Evolutionary conservation across 495 filamentous ascomycete genomes (phyloP).

Genomic region (Parathielavia hyrcaniae): DNA sequence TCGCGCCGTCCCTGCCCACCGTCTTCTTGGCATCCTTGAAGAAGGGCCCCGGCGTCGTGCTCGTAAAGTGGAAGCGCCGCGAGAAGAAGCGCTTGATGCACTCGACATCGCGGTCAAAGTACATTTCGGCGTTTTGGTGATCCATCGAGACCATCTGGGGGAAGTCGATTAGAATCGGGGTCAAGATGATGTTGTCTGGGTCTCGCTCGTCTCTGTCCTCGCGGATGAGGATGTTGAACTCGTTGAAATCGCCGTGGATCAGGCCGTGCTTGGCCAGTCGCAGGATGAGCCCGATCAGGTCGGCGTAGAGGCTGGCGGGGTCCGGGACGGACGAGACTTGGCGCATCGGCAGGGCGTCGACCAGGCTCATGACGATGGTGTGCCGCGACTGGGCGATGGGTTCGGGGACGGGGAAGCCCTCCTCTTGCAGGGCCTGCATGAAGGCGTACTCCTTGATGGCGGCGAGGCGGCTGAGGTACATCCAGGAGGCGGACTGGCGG

Average conservation of each 20-base stretch:
- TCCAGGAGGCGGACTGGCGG: constrained; percentile 70
- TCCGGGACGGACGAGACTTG: constrained; percentile 75
- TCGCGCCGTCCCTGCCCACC: constrained; percentile 56
- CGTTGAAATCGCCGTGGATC: constrained; percentile 98
- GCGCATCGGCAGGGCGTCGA: constrained; percentile 83
- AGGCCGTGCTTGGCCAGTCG: constrained; percentile 78
- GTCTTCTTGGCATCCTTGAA: constrained; percentile 75
- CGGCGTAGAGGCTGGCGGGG: constrained; percentile 73
- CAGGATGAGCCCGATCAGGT: constrained; percentile 82
- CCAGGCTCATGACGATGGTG: constrained; percentile 87
- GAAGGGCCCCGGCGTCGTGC: constrained; percentile 74
- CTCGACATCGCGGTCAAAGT: constrained; percentile 89
- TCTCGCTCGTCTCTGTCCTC: constrained; percentile 49
- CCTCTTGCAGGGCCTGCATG: constrained; percentile 75
- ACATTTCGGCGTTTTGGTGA: constrained; percentile 85
- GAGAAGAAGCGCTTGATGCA: constrained; percentile 93
- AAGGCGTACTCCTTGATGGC: constrained; percentile 89
- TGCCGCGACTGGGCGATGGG: constrained; percentile 83
- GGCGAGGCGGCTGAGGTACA: constrained; percentile 91
- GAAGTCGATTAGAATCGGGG: constrained; percentile 89
- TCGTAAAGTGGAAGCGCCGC: constrained; percentile 78
- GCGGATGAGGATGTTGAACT: constrained; percentile 95
- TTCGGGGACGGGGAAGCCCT: constrained; percentile 82
- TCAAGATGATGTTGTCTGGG: constrained; percentile 35
- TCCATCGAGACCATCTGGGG: constrained; percentile 97